A percentile compares a stretch with the other conserved stretches of the same genome.
These are phyloP conservation scores for Cordyceps militaris DNA, from an alignment of 2,329 filamentous ascomycete species.

Conservation along the genomic window DNA sequence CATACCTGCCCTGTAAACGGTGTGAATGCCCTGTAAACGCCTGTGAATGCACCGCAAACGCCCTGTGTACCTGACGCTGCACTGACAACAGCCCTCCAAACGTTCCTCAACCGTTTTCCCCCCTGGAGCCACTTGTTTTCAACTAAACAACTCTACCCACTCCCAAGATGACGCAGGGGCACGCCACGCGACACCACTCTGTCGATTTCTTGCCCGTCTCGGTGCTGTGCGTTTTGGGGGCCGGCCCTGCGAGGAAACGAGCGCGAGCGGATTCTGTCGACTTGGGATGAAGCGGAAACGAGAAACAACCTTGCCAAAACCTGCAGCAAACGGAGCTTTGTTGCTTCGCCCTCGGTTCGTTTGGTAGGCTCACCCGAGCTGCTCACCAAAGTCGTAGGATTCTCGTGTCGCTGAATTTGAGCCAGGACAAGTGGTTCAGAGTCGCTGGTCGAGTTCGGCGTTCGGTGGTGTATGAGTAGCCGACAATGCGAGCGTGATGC, in stretches of 20 bases:
- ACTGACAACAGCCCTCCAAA: too few relatives aligned
- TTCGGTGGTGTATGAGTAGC: background rate
- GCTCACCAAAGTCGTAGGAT: background rate
- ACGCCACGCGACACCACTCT: background rate
- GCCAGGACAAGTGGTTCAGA: background rate
- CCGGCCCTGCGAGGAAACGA: background rate
- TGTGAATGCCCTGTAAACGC: background rate
- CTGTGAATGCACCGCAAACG: background rate
- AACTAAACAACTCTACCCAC: too few relatives aligned
- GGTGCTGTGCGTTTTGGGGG: background rate
- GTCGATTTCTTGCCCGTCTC: background rate
- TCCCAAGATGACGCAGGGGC: constrained; percentile 6
- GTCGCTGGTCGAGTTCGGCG: background rate
- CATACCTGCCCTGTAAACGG: constrained; percentile 13
- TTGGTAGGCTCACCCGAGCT: background rate
- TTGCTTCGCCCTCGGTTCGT: background rate
- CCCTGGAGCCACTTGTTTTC: background rate
- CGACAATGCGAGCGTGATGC: background rate
- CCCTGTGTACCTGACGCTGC: background rate
- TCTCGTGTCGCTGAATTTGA: background rate
- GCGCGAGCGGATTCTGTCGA: background rate
- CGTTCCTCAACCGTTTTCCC: background rate
- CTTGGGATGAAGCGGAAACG: background rate
- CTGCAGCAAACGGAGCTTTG: background rate
- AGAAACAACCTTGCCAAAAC: background rate